These are phyloP conservation scores for Stachybotrys elegans DNA, from an alignment of 2,329 filamentous ascomycete genomes.

Conservation along the genomic window DNA sequence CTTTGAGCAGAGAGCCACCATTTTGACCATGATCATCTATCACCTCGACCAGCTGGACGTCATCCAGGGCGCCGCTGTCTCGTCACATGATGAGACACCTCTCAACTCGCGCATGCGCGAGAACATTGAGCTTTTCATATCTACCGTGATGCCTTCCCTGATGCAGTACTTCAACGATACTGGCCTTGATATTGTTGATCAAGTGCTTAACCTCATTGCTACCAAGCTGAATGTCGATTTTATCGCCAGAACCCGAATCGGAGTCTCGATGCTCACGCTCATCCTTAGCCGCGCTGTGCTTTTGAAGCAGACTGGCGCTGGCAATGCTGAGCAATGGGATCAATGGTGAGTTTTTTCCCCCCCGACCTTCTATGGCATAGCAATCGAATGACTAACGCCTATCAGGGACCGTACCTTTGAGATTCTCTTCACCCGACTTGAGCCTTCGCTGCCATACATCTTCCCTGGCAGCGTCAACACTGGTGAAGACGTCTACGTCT, in stretches of 20 bases:
- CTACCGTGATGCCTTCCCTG: conserved; percentile 82
- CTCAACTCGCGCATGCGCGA: conserved; percentile 77
- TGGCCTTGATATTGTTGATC: conserved; percentile 84
- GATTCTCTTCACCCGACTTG: conserved; percentile 78
- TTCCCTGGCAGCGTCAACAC: conserved; percentile 91
- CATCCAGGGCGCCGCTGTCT: conserved; percentile 72
- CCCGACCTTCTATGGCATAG: too few relatives aligned
- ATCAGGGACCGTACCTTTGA: conserved; percentile 70
- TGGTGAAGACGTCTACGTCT: conserved; percentile 92
- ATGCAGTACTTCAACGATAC: conserved; percentile 90
- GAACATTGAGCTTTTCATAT: conserved; percentile 85
- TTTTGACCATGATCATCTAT: conserved; percentile 91
- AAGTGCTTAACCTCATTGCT: conserved; percentile 79
- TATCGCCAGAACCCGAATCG: conserved; percentile 83
- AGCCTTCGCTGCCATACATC: conserved; percentile 75
- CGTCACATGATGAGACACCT: conserved; percentile 63
- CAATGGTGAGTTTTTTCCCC: conserved; percentile 59
- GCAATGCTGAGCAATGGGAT: conserved; percentile 68
- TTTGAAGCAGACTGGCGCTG: conserved; percentile 73
- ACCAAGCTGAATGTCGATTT: conserved; percentile 77
- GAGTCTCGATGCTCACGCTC: conserved; percentile 86
- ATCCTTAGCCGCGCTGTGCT: conserved; percentile 91
- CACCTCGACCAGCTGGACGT: conserved; percentile 92
- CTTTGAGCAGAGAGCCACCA: conserved; percentile 87
- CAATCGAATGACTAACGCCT: conserved; percentile 32